A percentile compares a stretch with the other conserved stretches of the same genome.
These are phyloP conservation scores for Cryptosporidium ubiquitum DNA, from an alignment of 169 alveolate genomes.

Conservation along the genomic window DNA sequence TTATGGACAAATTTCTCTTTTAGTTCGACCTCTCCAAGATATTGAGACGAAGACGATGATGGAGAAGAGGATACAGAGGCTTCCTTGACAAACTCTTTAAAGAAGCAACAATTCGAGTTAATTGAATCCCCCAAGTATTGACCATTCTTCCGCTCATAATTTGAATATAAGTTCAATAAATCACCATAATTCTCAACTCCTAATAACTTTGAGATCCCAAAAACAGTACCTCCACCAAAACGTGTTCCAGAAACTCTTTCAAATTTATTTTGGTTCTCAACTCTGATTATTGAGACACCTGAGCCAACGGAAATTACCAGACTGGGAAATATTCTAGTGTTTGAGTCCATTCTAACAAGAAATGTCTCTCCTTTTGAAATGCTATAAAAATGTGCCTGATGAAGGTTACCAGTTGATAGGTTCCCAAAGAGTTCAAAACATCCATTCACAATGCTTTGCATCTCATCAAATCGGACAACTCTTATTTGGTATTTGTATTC, in stretches of 20 bases:
- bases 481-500: slow-evolving; percentile 7
- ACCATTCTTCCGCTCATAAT: neutral
- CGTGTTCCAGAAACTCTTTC: slow-evolving; percentile 68
- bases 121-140: neutral
- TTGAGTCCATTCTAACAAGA: neutral
- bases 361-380: slow-evolving; percentile 1
- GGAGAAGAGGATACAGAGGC: neutral
- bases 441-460: slow-evolving; percentile 51
- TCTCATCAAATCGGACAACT: slow-evolving; percentile 36
- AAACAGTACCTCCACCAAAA: slow-evolving; percentile 72
- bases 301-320: slow-evolving; percentile 54
- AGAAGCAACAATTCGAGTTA: neutral
- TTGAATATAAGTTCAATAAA: slow-evolving; percentile 18
- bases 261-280: slow-evolving; percentile 23
- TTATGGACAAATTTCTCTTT: slow-evolving; percentile 18
- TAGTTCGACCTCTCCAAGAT: slow-evolving; percentile 1
- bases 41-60: neutral
- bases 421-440: slow-evolving; percentile 20
- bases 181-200: slow-evolving; percentile 30
- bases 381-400: neutral
- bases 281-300: slow-evolving; percentile 65
- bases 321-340: slow-evolving; percentile 16
- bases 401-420: neutral
- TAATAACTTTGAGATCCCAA: slow-evolving; percentile 35
- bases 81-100: slow-evolving; percentile 11